Percentiles rank a stretch among this genome's conserved stretches.
phyloP scores from a whole-genome alignment of 2,329 filamentous ascomycete genomes.

The Gliomastix tumulicola region DNA sequence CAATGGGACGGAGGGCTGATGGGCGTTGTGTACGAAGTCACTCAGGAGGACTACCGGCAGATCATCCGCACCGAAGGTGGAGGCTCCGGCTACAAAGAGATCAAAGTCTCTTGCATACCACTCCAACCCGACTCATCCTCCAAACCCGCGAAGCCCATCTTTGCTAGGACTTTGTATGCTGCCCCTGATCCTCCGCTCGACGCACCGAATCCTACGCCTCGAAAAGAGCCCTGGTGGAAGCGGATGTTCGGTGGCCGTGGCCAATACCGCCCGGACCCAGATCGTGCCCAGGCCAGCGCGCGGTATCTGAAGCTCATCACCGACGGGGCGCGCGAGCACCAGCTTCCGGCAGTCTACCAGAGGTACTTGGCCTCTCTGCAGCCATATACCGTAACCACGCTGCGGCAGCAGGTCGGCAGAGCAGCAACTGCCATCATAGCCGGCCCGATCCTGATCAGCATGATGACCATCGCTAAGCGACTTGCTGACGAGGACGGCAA shows the following conservation, averaged over 20 bases:
- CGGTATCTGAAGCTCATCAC: slow-evolving; percentile 78
- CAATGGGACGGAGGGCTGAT: slow-evolving; percentile 76
- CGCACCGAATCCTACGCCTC: slow-evolving; percentile 10
- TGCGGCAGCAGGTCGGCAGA: slow-evolving; percentile 59
- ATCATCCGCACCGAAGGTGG: slow-evolving; percentile 91
- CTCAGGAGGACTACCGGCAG: slow-evolving; percentile 68
- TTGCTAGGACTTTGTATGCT: slow-evolving; percentile 79
- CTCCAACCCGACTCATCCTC: slow-evolving; percentile 46
- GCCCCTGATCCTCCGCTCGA: slow-evolving; percentile 22
- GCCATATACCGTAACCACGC: slow-evolving; percentile 63
- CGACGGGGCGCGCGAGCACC: slow-evolving; percentile 71
- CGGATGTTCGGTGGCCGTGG: slow-evolving; percentile 29
- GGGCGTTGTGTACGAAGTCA: slow-evolving; percentile 94
- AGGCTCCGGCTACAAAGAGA: slow-evolving; percentile 76
- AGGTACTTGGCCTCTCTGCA: slow-evolving; percentile 62
- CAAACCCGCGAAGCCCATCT: slow-evolving; percentile 58
- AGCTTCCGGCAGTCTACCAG: slow-evolving; percentile 73
- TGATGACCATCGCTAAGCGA: slow-evolving; percentile 35
- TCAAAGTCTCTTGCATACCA: slow-evolving; percentile 70
- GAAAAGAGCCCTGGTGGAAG: slow-evolving; percentile 33
- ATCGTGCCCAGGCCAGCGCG: slow-evolving; percentile 74
- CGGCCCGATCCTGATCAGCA: slow-evolving; percentile 44
- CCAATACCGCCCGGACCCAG: slow-evolving; percentile 58
- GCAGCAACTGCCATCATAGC: slow-evolving; percentile 54
- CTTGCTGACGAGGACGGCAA: slow-evolving; percentile 60